Evolutionary conservation across 2,329 filamentous ascomycete genomes (phyloP).

Genomic region (Aspergillus sp.): DNA sequence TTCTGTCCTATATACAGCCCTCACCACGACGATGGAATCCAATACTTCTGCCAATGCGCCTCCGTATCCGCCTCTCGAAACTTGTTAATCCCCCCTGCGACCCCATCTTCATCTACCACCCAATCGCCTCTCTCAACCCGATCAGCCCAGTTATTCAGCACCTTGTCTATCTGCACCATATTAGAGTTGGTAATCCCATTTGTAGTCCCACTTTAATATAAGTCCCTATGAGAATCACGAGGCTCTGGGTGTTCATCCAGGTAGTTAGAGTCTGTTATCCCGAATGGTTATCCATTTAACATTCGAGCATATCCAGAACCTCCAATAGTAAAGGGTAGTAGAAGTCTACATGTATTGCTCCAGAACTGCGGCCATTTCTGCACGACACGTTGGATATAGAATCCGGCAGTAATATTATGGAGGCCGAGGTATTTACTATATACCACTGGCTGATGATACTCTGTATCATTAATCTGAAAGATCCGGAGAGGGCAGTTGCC

Average conservation of each 20-base stretch:
- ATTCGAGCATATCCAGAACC: slow-evolving; percentile 11
- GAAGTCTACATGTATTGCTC: slow-evolving; percentile 13
- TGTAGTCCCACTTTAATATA: slow-evolving; percentile 12
- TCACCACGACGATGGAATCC: neutral
- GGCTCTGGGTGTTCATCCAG: slow-evolving; percentile 6
- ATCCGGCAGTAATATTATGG: neutral
- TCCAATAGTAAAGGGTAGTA: slow-evolving; percentile 18
- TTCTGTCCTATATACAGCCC: no score
- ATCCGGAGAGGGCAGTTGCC: slow-evolving; percentile 12
- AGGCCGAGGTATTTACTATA: neutral
- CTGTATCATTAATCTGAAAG: slow-evolving; percentile 4
- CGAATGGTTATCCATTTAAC: slow-evolving; percentile 13
- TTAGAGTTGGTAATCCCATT: slow-evolving; percentile 7
- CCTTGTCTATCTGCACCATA: slow-evolving; percentile 24
- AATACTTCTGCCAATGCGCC: slow-evolving; percentile 24
- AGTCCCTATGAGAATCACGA: slow-evolving; percentile 1
- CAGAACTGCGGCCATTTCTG: neutral
- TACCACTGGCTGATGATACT: neutral
- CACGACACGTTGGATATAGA: neutral
- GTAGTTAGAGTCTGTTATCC: neutral
- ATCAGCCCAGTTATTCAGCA: slow-evolving; percentile 25
- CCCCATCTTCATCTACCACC: slow-evolving; percentile 24
- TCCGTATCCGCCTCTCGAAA: slow-evolving; percentile 29
- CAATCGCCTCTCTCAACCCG: slow-evolving; percentile 27
- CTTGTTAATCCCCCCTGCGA: slow-evolving; percentile 28